A percentile compares a stretch with the other conserved stretches of the same genome.
Conservation (phyloP, 345 rosid genomes). For the Brassica rapa region DNA sequence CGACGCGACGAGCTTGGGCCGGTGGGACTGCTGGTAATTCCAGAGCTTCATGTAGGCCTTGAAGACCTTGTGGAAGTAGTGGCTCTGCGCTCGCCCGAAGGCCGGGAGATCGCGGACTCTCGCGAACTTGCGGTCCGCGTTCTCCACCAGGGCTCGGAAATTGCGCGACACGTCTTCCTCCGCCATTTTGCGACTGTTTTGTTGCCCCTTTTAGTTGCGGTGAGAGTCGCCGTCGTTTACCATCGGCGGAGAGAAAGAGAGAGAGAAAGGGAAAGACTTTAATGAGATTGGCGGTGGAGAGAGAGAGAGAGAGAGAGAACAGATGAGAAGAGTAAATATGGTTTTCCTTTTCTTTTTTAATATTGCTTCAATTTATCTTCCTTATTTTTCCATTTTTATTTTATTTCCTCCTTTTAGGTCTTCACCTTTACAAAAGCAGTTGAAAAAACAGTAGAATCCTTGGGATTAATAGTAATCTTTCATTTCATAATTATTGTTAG, state of each 20-base stretch:
- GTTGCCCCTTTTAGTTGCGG: conserved; percentile 11
- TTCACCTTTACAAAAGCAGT: conserved; percentile 32
- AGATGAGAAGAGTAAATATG: conserved; percentile 11
- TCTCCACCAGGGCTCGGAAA: conserved; percentile 73
- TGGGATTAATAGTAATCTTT: conserved; percentile 21
- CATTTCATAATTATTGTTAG: neutral
- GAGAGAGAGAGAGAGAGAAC: conserved; percentile 23
- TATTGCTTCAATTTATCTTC: neutral
- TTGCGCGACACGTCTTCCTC: conserved; percentile 52
- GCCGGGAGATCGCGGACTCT: conserved; percentile 82
- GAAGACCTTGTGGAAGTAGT: conserved; percentile 80
- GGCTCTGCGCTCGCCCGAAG: conserved; percentile 56
- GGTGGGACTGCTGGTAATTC: conserved; percentile 91
- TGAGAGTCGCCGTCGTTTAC: conserved; percentile 29
- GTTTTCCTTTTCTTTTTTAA: neutral
- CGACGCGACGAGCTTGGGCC: conserved; percentile 65
- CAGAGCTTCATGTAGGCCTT: conserved; percentile 93
- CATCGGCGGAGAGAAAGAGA: conserved; percentile 32
- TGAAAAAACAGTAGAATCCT: conserved; percentile 7
- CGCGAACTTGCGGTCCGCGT: conserved; percentile 93
- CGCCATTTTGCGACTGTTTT: conserved; percentile 42
- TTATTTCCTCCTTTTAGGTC: neutral
- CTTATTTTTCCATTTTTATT: neutral
- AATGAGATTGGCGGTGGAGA: conserved; percentile 29
- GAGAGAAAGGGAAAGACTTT: conserved; percentile 10